These are phyloP conservation scores for Umbelopsis sp. DNA, from an alignment of 192 early-diverging fungal genomes.

Conservation along the genomic window DNA sequence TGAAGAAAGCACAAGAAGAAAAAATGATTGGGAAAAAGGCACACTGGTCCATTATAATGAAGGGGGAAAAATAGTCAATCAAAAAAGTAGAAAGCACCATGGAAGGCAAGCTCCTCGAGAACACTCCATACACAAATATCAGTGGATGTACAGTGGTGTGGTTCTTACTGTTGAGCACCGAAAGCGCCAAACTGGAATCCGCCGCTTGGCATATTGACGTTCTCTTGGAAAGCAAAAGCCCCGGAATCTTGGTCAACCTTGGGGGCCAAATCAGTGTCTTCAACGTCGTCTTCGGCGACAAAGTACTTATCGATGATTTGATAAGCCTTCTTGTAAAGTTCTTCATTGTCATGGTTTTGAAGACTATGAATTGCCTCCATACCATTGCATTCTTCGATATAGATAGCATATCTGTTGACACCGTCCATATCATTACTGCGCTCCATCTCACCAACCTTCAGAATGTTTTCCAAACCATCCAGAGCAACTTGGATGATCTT, in stretches of 20 bases:
- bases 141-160: background rate
- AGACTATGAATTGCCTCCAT: constrained; percentile 95
- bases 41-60: constrained; percentile 11
- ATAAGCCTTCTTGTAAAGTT: constrained; percentile 97
- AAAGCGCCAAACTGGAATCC: constrained; percentile 78
- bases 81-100: constrained; percentile 15
- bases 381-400: constrained; percentile 92
- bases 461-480: constrained; percentile 97
- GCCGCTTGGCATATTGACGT: constrained; percentile 71
- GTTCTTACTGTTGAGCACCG: background rate
- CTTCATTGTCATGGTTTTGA: constrained; percentile 93
- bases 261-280: constrained; percentile 72
- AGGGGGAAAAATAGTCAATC: background rate
- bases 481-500: constrained; percentile 97
- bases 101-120: background rate
- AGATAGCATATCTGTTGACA: constrained; percentile 86
- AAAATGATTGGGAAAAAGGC: background rate
- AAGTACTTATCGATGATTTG: constrained; percentile 97
- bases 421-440: constrained; percentile 59
- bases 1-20: constrained; percentile 11
- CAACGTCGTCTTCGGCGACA: constrained; percentile 81
- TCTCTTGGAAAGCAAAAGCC: constrained; percentile 76
- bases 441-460: constrained; percentile 94
- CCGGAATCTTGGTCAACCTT: constrained; percentile 76
- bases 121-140: too few species aligned